These are phyloP conservation scores for Alternaria viburni DNA, from an alignment of 2,329 filamentous ascomycete genomes.

Conservation along the genomic window DNA sequence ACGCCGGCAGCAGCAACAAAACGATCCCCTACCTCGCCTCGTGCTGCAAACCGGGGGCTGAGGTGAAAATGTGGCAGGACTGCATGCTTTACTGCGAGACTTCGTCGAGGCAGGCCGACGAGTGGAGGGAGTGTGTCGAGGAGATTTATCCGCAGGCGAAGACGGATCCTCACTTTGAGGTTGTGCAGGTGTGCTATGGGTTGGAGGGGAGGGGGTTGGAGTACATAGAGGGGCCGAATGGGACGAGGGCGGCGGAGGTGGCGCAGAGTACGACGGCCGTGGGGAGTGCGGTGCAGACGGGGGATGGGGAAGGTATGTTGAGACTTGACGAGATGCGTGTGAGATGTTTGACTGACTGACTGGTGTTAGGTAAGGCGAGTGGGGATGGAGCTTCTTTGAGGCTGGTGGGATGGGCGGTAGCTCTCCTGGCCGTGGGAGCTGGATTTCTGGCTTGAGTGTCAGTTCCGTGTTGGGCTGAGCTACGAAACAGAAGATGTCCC, in stretches of 20 bases:
- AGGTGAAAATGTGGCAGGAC: background rate
- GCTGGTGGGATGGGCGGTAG: background rate
- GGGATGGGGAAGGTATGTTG: background rate
- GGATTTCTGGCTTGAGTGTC: background rate
- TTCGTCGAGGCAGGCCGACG: accelerated
- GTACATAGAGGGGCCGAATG: background rate
- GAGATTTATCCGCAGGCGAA: background rate
- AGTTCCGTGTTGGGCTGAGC: background rate
- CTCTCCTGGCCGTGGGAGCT: background rate
- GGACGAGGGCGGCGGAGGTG: background rate
- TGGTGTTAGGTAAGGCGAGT: background rate
- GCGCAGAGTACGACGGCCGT: background rate
- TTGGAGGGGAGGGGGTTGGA: background rate
- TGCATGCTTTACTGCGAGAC: background rate
- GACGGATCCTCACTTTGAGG: background rate
- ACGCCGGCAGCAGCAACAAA: accelerated
- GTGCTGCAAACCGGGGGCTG: background rate
- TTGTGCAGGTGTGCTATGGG: background rate
- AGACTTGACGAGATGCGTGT: background rate
- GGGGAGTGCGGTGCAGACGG: background rate
- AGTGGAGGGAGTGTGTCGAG: background rate
- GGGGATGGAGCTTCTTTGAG: background rate
- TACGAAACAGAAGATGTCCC: background rate
- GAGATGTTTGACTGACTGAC: background rate
- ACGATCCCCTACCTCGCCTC: background rate